Evolutionary conservation across 1,139 yeast genomes (phyloP).

Genomic region (Tardiomyces digboiensis): DNA sequence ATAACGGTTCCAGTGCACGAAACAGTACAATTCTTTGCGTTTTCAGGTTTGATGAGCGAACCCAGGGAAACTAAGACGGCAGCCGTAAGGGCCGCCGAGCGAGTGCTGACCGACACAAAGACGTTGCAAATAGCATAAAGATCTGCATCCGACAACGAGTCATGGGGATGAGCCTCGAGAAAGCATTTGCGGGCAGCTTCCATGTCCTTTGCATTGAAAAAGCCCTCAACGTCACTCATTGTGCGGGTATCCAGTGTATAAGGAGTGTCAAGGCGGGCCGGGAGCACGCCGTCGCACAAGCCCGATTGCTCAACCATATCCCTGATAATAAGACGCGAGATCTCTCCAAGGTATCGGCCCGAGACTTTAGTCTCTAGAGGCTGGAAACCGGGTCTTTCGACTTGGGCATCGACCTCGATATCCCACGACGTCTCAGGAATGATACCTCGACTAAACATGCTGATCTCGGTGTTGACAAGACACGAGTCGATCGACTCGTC

Average conservation of each 20-base stretch:
- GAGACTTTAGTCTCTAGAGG: conserved; percentile 80
- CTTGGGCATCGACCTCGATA: conserved; percentile 48
- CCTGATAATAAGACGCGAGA: conserved; percentile 57
- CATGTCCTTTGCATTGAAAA: conserved; percentile 9
- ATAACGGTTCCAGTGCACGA: conserved; percentile 89
- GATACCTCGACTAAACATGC: conserved; percentile 27
- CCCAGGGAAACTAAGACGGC: conserved; percentile 53
- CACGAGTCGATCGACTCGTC: conserved; percentile 5
- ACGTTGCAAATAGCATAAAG: conserved; percentile 44
- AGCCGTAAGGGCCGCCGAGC: conserved; percentile 78
- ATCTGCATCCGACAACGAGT: conserved; percentile 11
- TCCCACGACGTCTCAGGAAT: conserved; percentile 74
- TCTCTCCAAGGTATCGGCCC: conserved; percentile 85
- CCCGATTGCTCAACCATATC: conserved; percentile 39
- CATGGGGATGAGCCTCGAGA: conserved; percentile 13
- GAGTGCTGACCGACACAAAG: conserved; percentile 60
- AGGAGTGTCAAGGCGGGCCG: conserved; percentile 15
- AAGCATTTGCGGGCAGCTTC: conserved; percentile 14
- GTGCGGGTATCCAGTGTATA: conserved; percentile 18
- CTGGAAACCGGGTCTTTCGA: conserved; percentile 73
- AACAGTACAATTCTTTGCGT: conserved; percentile 34
- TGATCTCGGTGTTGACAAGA: conserved; percentile 27
- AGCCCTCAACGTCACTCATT: conserved; percentile 21
- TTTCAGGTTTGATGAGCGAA: not conserved
- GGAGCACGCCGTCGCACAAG: conserved; percentile 32